Percentiles rank a stretch among this genome's conserved stretches.
These are phyloP conservation scores for Magnusiomyces tetraspermus DNA, from an alignment of 1,139 yeast genomes.

Conservation along the genomic window DNA sequence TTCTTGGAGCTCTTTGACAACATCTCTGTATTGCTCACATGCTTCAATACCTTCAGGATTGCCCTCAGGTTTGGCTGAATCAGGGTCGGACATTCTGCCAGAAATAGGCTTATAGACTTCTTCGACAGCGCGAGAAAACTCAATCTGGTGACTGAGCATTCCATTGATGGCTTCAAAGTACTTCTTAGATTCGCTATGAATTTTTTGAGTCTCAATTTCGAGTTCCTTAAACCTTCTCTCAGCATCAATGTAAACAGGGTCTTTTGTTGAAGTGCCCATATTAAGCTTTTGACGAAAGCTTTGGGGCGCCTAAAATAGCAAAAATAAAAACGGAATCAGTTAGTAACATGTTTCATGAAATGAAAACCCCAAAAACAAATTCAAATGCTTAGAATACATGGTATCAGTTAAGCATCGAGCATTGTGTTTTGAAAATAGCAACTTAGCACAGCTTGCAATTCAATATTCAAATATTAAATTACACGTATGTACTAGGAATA, in stretches of 20 bases:
- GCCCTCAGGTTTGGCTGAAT: conserved; percentile 75
- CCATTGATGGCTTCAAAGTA: conserved; percentile 88
- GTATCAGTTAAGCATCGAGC: too few relatives aligned
- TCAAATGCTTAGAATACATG: too few relatives aligned
- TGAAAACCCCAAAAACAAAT: too few relatives aligned
- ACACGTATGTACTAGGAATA: background rate
- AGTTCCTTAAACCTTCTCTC: conserved; percentile 91
- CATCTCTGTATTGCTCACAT: conserved; percentile 79
- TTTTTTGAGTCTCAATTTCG: conserved; percentile 78
- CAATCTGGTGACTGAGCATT: conserved; percentile 87
- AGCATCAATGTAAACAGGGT: conserved; percentile 87
- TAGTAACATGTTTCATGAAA: too few relatives aligned
- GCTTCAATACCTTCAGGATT: conserved; percentile 96
- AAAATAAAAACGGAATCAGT: too few relatives aligned
- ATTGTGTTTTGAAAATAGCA: too few relatives aligned
- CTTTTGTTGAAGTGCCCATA: conserved; percentile 66
- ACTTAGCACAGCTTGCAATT: too few relatives aligned
- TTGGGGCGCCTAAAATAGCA: conserved; percentile 41
- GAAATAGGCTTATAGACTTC: conserved; percentile 94
- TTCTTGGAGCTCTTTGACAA: conserved; percentile 76
- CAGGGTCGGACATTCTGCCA: conserved; percentile 86
- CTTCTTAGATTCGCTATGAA: conserved; percentile 82
- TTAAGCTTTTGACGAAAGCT: conserved; percentile 35
- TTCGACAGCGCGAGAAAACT: conserved; percentile 86
- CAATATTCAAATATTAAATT: too few relatives aligned